A percentile compares a stretch with the other conserved stretches of the same genome.
phyloP scores from a whole-genome alignment of 768 basidiomycete species.

The Trametes coccinea region DNA sequence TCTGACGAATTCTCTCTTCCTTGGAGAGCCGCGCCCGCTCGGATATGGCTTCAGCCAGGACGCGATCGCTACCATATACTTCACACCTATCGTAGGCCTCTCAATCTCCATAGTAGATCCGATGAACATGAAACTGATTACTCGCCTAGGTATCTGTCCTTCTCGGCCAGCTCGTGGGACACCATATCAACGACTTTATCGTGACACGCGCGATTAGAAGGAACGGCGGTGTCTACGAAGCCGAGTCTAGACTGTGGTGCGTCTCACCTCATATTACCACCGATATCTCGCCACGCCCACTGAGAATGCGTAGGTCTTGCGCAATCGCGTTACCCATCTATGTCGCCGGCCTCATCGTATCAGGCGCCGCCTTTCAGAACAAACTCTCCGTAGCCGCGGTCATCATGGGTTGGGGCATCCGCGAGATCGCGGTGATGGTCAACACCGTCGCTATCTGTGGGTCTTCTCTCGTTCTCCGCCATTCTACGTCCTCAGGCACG shows the following conservation, averaged over 20 bases:
- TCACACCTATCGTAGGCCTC: slow-evolving; percentile 31
- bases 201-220: slow-evolving; percentile 41
- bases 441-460: slow-evolving; percentile 63
- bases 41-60: slow-evolving; percentile 52
- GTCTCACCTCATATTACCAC: too few species aligned
- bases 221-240: slow-evolving; percentile 52
- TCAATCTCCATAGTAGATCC: slow-evolving; percentile 26
- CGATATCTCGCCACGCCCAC: too few species aligned
- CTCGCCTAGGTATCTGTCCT: slow-evolving; percentile 42
- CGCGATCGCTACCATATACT: slow-evolving; percentile 52
- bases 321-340: slow-evolving; percentile 61
- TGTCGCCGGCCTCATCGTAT: slow-evolving; percentile 56
- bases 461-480: slow-evolving; percentile 30
- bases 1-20: slow-evolving; percentile 63
- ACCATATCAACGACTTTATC: slow-evolving; percentile 50
- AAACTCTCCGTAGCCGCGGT: slow-evolving; percentile 50
- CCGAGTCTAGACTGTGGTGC: slow-evolving; percentile 59
- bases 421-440: slow-evolving; percentile 54
- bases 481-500: background rate
- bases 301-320: slow-evolving; percentile 44
- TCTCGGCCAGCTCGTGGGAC: slow-evolving; percentile 51
- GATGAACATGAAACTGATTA: background rate
- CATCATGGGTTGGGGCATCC: slow-evolving; percentile 67
- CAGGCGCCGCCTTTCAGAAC: slow-evolving; percentile 56
- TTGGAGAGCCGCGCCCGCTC: slow-evolving; percentile 51